These are phyloP conservation scores for Emergomyces orientalis DNA, from an alignment of 2,329 filamentous ascomycete species.

Conservation along the genomic window DNA sequence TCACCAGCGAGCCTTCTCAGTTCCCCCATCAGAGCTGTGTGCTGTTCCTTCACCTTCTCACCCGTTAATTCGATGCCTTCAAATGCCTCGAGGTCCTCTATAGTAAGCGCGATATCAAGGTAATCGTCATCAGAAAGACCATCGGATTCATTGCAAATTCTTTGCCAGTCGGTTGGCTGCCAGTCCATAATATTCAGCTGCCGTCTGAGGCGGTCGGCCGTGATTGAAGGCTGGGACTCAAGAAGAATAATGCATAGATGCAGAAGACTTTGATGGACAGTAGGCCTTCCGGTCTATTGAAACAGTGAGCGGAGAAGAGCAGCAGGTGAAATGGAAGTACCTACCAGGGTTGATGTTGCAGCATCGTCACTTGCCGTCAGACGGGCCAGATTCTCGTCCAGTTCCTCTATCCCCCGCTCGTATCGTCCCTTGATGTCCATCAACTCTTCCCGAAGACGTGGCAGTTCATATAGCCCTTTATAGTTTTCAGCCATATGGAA, in stretches of 20 bases:
- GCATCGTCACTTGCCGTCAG: background rate
- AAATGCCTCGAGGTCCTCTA: background rate
- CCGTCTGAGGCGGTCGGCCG: background rate
- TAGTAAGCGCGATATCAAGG: background rate
- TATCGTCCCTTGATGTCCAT: background rate
- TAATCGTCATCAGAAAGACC: background rate
- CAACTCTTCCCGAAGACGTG: background rate
- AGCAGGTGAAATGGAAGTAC: background rate
- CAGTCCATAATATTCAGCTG: background rate
- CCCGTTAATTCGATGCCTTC: background rate
- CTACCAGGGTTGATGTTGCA: background rate
- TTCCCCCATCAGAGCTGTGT: background rate
- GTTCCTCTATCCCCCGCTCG: background rate
- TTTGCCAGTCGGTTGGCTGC: background rate
- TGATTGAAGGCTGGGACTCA: background rate
- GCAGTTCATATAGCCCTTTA: too few species aligned
- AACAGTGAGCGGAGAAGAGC: background rate
- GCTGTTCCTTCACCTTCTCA: background rate
- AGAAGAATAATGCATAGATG: background rate
- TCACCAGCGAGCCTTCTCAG: background rate
- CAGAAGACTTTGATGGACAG: background rate
- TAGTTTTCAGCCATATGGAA: too few species aligned
- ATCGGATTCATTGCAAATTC: background rate
- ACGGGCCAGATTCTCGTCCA: background rate
- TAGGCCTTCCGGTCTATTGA: background rate